Base-by-base conservation (phyloP, 257 asterid species). In the Nicotiana paniculata region DNA sequence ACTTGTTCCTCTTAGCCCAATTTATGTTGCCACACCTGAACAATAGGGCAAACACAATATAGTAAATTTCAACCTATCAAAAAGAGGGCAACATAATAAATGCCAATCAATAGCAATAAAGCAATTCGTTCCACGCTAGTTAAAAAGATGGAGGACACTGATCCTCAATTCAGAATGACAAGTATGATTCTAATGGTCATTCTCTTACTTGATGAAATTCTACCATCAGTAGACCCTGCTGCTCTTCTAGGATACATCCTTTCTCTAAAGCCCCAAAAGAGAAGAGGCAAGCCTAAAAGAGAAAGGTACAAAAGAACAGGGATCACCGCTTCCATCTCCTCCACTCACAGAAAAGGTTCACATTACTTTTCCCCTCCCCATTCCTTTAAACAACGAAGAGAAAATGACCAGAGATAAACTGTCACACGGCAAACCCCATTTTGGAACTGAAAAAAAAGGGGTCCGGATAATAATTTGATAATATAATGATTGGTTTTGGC, bases 1-100 rank as follows among this genome's bases (percentile, higher is more conserved):
- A 96, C 89, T 96, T 96, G 77, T 87, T 85, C 81, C 99, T 97
- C 91, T 96, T 96, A 83, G 98, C 97, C 99, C 99, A 96, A 81
- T 96, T 96, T 84, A 96, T 96, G 88, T 96, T 96, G 66, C 91
- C 98, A 86, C 99, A 96, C 99, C 99, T 95, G 87, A 75, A 88
- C 80, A 86, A 85, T 78, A 18, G 70, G 77, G 58, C 58, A 21
- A 62, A 77, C 16, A 66, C 18, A 59, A 54, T 8, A 28, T 21
- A 7, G 43, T 28, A 46, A 72, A 75, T 75, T 24, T 0, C 16
- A 75, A 75, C 26, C 63, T 26, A 51, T 28, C 15, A 28, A 28
- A 48, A 61, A 24, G 10, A 11, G 33, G 43, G 39, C 3, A 58
- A 81, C 26, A 81, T n/a, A 28, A 55, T 9, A 68, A 33, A 75